phyloP scores from a whole-genome alignment of 1,284 basidiomycete species.

The Pholiota adiposa region DNA sequence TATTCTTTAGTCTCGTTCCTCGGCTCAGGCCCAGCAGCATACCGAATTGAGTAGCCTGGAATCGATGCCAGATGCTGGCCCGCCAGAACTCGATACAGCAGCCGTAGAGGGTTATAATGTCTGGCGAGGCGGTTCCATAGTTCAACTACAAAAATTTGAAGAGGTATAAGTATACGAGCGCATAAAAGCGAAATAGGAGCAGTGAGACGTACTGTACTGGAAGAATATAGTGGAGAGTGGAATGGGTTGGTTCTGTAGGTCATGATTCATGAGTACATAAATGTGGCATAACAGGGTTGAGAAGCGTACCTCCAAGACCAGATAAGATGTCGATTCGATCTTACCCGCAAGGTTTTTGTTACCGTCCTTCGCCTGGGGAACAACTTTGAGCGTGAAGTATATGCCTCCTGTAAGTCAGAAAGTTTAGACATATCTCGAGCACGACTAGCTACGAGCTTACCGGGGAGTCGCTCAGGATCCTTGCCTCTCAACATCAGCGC shows the following conservation, averaged over 20 bases:
- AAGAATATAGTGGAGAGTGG: constrained; percentile 48
- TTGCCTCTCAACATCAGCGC: constrained; percentile 86
- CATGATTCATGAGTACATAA: not conserved
- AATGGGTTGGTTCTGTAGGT: constrained; percentile 45
- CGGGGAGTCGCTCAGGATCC: constrained; percentile 83
- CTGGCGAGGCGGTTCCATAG: constrained; percentile 47
- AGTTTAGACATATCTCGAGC: not conserved
- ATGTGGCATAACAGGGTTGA: not conserved
- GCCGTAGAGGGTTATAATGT: constrained; percentile 53
- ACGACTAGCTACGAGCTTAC: constrained; percentile 40
- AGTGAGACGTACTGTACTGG: constrained; percentile 46
- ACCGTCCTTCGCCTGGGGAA: not conserved
- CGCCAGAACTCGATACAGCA: constrained; percentile 44
- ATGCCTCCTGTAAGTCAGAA: constrained; percentile 35
- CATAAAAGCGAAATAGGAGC: not conserved
- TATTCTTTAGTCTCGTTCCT: not conserved
- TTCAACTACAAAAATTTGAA: constrained; percentile 39
- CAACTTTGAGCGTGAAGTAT: constrained; percentile 30
- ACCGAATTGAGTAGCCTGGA: constrained; percentile 47
- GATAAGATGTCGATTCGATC: constrained; percentile 17
- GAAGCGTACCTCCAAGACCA: constrained; percentile 33
- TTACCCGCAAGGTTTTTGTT: too few species aligned
- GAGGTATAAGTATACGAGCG: not conserved
- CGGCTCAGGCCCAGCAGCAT: constrained; percentile 18
- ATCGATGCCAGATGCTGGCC: constrained; percentile 50